Evolutionary conservation across 2,329 filamentous ascomycete genomes (phyloP), one percentile per base, ranked within the genome.

Genomic region (Paradendryphiella salina): DNA sequence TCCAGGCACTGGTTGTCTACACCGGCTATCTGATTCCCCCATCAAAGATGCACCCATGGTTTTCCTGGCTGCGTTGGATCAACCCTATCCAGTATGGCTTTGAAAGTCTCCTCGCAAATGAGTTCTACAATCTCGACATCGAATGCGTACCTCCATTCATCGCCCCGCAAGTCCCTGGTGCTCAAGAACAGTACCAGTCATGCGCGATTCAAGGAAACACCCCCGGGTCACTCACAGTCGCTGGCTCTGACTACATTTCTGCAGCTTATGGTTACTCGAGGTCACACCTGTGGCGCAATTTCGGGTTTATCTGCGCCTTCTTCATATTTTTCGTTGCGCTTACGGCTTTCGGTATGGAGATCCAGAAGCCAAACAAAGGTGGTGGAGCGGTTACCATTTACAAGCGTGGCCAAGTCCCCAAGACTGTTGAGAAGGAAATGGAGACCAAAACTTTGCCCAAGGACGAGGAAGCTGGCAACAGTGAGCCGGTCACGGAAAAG

Each of bases 11-110:
- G 3, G 63, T 75, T 15, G 71, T 75, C 17, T 75, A 74, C 42
- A 72, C 72, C 1, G 73, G 73, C 11, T 75, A 74, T 50, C 38
- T 75, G 13, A 75, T 75, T 20, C 71, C 73, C 7, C 69, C 70
- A 0, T 54, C 54, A 36, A 73, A 73, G 56, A 75, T 75, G 73
- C 70, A 72, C 47, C 71, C 70, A 0, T 74, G 72, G 72, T 74
- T 75, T 32, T 64, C 59, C 4, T 75, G 73, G 74, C 52, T 76
- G 5, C 52, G 64, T 7, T 76, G 74, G 69, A 68, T 77, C 54
- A 76, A 77, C 56, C 87, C 87, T 0, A 73, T 90, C 3, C 82
- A 86, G 0, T 90, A 89, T 50, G 84, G 79, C 0, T 90, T 89
- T 50, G 84, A 89, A 57, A 81, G 81, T 0, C 69, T 91, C 0